Percentiles rank a stretch among this genome's conserved stretches.
phyloP scores from a whole-genome alignment of 2,329 filamentous ascomycete genomes.

The Seiridium cupressi region DNA sequence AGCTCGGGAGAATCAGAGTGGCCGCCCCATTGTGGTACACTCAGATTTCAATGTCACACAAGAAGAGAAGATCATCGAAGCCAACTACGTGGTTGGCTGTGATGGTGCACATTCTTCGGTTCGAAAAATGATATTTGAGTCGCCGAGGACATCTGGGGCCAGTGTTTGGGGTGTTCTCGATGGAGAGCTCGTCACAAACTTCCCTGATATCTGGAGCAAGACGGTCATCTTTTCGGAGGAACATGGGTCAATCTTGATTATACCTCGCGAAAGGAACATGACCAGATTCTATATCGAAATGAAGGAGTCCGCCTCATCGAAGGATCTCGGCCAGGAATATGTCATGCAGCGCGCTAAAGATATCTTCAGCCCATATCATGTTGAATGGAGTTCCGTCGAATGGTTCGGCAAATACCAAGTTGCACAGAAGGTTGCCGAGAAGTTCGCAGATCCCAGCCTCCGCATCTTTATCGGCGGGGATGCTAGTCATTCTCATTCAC shows the following conservation, averaged over 20 bases:
- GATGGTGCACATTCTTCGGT: conserved; percentile 73
- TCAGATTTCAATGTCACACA: conserved; percentile 34
- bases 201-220: conserved; percentile 75
- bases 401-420: conserved; percentile 76
- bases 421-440: conserved; percentile 67
- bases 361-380: conserved; percentile 57
- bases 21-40: conserved; percentile 33
- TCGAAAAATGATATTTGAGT: conserved; percentile 59
- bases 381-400: conserved; percentile 58
- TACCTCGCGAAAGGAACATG: conserved; percentile 71
- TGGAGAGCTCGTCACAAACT: conserved; percentile 68
- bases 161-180: conserved; percentile 69
- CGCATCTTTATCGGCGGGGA: conserved; percentile 66
- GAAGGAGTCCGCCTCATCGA: conserved; percentile 41
- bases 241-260: conserved; percentile 69
- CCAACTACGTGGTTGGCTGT: conserved; percentile 68
- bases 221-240: conserved; percentile 66
- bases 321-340: conserved; percentile 57
- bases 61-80: conserved; percentile 41
- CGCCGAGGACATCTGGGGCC: conserved; percentile 65
- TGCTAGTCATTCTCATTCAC: conserved; percentile 61
- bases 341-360: conserved; percentile 66
- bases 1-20: neutral
- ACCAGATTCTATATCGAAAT: conserved; percentile 63
- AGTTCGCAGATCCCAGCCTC: conserved; percentile 61